phyloP scores from a whole-genome alignment of 2,329 filamentous ascomycete species.

The Fusarium buharicum region DNA sequence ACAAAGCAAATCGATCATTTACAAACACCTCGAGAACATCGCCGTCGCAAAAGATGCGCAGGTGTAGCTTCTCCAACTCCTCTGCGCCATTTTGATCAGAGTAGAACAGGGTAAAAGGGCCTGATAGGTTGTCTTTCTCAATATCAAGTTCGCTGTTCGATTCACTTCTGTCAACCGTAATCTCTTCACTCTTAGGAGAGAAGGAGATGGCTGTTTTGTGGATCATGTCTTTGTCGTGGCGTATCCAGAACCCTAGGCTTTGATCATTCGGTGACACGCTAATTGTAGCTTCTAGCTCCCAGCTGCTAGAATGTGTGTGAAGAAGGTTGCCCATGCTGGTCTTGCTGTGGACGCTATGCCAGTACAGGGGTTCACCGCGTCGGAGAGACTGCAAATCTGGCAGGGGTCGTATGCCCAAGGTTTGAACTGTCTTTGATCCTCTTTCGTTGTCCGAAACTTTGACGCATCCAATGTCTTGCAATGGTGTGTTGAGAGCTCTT shows the following conservation, averaged over 20 bases:
- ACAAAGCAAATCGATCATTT: constrained; percentile 45
- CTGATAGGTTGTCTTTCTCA: constrained; percentile 50
- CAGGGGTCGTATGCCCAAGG: constrained; percentile 52
- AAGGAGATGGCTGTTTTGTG: constrained; percentile 54
- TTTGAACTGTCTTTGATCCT: constrained; percentile 53
- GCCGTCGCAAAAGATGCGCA: constrained; percentile 43
- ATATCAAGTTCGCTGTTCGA: constrained; percentile 49
- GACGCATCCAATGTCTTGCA: constrained; percentile 56
- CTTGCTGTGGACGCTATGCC: constrained; percentile 3
- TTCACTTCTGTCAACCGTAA: constrained; percentile 52
- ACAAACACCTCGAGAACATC: constrained; percentile 45
- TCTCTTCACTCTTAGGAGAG: constrained; percentile 51
- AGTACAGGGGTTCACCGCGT: constrained; percentile 15
- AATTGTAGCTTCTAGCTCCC: constrained; percentile 44
- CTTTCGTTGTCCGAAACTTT: constrained; percentile 34
- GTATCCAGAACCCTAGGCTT: constrained; percentile 40
- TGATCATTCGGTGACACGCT: constrained; percentile 18
- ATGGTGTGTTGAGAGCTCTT: constrained; percentile 48
- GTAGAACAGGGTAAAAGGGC: constrained; percentile 59
- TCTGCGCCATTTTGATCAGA: constrained; percentile 15
- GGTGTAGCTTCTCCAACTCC: constrained; percentile 33
- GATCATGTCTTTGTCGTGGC: constrained; percentile 43
- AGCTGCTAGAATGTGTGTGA: constrained; percentile 16
- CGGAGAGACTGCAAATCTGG: constrained; percentile 40
- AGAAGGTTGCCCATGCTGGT: neutral